Base-by-base conservation (phyloP, 2,329 filamentous ascomycete genomes). In the Capronia americana region DNA sequence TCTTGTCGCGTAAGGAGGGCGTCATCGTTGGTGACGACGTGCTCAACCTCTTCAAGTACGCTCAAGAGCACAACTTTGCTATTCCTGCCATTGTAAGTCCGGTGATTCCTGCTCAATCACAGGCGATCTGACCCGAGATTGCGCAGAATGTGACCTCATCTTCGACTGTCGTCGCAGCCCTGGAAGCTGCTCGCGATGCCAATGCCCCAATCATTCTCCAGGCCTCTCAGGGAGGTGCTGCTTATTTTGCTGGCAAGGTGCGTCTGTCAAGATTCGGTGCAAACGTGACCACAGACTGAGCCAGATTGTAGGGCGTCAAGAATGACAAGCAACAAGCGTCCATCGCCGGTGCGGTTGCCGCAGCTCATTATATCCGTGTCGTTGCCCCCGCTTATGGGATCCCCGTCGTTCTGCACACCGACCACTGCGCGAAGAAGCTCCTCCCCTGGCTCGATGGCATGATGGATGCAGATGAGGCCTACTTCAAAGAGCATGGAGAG, bases 391-490 rank as follows among this genome's bases (percentile, higher is more conserved):
- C 87, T 74, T 99, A 99, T 83, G 92, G 90, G 74, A 84, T 98
- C 73, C 94, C 94, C 76, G 92, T 97, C 74, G 85, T 98, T 75
- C 89, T 98, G 67, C 93, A 97, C 88, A 96, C 94, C 79, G 95
- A 99, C 81, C 95, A 98, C 86, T 97, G 94, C 83, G 94, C 95
- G 79, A 98, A 98, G 91, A 98, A 98, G 90, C 92, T 98, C 67
- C 89, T 98, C 65, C 95, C 95, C 70, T 98, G 94, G 94, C 85
- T 98, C 79, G 93, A 97, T 78, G 93, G 93, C 79, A 93, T 97
- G 89, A 83, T 98, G 74, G 93, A 95, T 71, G 94, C 90, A 74
- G 95, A 98, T 77, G 95, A 98, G 88, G 86, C 84, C 68, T 94
- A 93, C 86, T 97, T 96, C 90, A 96, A 97, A 90, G 80, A 88